These are phyloP conservation scores for Dendrothele bispora DNA, from an alignment of 768 basidiomycete species.

Conservation along the genomic window DNA sequence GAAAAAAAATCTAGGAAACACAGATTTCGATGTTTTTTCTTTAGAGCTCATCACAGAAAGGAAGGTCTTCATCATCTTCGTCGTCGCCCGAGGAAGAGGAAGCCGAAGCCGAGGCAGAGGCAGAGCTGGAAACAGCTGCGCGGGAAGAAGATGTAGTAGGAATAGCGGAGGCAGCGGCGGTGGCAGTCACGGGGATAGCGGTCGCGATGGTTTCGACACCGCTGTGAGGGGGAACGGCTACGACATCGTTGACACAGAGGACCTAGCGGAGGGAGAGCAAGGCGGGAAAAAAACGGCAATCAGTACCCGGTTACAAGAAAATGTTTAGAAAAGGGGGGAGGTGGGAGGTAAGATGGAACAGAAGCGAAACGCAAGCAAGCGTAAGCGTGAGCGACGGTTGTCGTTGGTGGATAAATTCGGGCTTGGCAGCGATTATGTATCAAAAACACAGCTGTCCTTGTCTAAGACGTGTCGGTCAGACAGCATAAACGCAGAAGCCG, in stretches of 20 bases:
- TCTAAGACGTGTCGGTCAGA: neutral
- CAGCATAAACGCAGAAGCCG: neutral
- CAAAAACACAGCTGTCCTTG: no score
- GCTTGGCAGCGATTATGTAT: no score
- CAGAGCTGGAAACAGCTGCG: no score
- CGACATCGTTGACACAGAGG: conserved; percentile 46
- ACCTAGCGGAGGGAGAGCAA: conserved; percentile 36
- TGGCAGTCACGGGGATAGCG: conserved; percentile 26
- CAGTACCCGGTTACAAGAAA: neutral
- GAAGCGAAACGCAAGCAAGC: neutral
- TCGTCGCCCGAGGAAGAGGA: conserved; percentile 25
- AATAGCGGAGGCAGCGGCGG: conserved; percentile 24
- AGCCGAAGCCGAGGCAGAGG: conserved; percentile 12
- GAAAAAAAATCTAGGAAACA: no score
- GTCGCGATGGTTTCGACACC: conserved; percentile 22
- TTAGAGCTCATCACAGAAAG: conserved; percentile 15
- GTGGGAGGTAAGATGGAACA: neutral
- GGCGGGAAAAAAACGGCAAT: conserved; percentile 4
- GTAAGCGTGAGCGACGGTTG: neutral
- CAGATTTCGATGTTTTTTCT: no score
- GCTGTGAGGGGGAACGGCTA: conserved; percentile 44
- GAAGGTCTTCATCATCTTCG: conserved; percentile 20
- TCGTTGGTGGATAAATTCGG: neutral
- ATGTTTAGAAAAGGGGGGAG: neutral
- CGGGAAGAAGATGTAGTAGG: conserved; percentile 21